Percentiles rank a stretch among this genome's conserved stretches.
Conservation (phyloP, 805 yeast genomes). For the Yarrowia keelungensis region DNA sequence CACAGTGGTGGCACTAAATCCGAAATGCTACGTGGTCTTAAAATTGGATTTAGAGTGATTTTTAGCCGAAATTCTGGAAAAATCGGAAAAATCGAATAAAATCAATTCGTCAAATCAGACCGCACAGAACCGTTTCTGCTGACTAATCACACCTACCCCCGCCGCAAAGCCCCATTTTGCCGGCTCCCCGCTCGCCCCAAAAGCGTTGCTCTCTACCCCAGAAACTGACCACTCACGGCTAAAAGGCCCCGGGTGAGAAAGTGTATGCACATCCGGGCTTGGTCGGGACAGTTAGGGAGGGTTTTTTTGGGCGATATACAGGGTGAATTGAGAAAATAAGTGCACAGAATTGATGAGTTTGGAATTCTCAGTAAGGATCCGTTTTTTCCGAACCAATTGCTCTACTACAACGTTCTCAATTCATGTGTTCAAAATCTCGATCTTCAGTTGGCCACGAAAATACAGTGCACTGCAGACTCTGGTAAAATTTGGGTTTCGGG, state of each 20-base stretch:
- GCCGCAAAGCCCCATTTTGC: no score
- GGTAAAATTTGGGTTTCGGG: slow-evolving; percentile 28
- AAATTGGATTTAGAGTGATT: neutral
- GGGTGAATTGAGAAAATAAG: neutral
- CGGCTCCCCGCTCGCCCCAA: neutral
- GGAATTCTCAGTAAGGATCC: neutral
- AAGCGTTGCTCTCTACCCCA: slow-evolving; percentile 10
- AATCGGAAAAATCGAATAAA: neutral
- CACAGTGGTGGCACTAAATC: neutral
- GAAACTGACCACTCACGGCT: slow-evolving; percentile 30
- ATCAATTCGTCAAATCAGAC: neutral
- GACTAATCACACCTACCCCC: no score
- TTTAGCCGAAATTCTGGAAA: neutral
- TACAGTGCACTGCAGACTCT: neutral
- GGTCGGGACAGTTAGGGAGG: neutral
- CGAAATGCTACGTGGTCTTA: slow-evolving; percentile 23
- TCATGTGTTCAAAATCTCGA: neutral
- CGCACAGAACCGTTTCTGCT: no score
- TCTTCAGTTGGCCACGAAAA: slow-evolving; percentile 20
- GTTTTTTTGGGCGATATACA: no score
- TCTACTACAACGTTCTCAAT: neutral
- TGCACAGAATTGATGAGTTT: neutral
- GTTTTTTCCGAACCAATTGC: slow-evolving; percentile 10
- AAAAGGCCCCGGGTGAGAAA: slow-evolving; percentile 29
- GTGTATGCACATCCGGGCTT: slow-evolving; percentile 21